Conservation (phyloP, 2,329 filamentous ascomycete species). For the Venturia asperata region DNA sequence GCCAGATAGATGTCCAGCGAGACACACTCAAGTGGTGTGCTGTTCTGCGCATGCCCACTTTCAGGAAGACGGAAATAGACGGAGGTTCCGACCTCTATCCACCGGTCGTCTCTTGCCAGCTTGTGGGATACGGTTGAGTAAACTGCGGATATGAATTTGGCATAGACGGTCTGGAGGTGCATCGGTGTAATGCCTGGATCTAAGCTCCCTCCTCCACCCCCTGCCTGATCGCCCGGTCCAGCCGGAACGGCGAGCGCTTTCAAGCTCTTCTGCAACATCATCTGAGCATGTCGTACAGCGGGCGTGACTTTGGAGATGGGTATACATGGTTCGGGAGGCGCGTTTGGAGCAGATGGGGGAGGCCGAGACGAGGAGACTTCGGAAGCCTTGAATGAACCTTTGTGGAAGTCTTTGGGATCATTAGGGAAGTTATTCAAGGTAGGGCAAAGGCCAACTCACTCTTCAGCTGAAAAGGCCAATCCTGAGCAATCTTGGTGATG, state of each 20-base stretch:
- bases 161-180: background rate
- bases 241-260: background rate
- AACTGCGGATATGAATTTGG: conserved; percentile 8
- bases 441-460: background rate
- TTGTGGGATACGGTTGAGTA: conserved; percentile 1
- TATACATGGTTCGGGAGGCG: background rate
- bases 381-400: conserved; percentile 5
- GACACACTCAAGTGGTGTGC: background rate
- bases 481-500: conserved; percentile 7
- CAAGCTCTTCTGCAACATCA: conserved; percentile 10
- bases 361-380: conserved; percentile 1
- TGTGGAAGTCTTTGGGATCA: background rate
- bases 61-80: background rate
- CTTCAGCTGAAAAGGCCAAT: conserved; percentile 12
- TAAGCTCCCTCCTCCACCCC: background rate
- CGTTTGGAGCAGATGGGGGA: background rate
- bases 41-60: background rate
- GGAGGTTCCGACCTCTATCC: background rate
- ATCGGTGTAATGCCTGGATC: background rate
- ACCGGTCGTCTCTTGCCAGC: conserved; percentile 4
- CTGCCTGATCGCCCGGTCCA: background rate
- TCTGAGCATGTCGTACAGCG: conserved; percentile 8
- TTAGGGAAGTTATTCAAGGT: background rate
- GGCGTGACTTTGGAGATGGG: conserved; percentile 1
- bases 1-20: conserved; percentile 16